Evolutionary conservation across 2,329 filamentous ascomycete genomes (phyloP), one percentile per base, ranked within the genome.

Genomic region (Cordyceps farinosa): DNA sequence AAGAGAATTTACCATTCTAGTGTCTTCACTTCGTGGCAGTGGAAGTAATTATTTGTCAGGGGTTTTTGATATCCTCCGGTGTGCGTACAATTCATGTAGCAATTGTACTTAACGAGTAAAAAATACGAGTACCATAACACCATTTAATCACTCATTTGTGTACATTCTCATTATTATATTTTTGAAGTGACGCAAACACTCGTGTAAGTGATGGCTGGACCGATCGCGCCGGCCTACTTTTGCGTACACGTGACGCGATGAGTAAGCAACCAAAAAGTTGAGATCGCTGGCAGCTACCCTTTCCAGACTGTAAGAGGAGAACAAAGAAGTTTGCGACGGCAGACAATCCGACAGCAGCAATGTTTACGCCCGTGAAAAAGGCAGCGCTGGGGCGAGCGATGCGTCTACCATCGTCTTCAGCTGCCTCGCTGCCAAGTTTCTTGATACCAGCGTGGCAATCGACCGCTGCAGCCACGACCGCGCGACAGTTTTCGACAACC

Each of bases 381-480:
- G 84, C 82, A 76, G 82, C 81, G 68, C 77, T 89, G 67, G 82
- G 83, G 70, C 82, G 83, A 77, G 82, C 84, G 66, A 73, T 86
- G 54, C 75, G 45, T 15, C 34, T n/a, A 29, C 38, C 79, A 64
- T 78, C 82, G 50, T 72, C 75, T 29, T 75, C 79, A 30, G 76
- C 80, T 61, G 76, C 80, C 64, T 82, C 82, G n/a, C 79, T 92
- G 53, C 90, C 90, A 36, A 77, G 84, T 32, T 92, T 93, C 74
- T 87, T 94, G 55, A 79, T 91, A 15, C 90, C 90, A 13, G 87
- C 88, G 54, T 88, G 92, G 77, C 86, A 85, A 71, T 67, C 77
- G 56, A 65, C 64, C 55, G 53, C 60, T 58, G 38, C 58, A 45
- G 47, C 38, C 50, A 51, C 45, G 5, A 68, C 61, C 67, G 66